These are phyloP conservation scores for Lichtheimia hyalospora DNA, from an alignment of 371 early-diverging fungal species.

Conservation along the genomic window DNA sequence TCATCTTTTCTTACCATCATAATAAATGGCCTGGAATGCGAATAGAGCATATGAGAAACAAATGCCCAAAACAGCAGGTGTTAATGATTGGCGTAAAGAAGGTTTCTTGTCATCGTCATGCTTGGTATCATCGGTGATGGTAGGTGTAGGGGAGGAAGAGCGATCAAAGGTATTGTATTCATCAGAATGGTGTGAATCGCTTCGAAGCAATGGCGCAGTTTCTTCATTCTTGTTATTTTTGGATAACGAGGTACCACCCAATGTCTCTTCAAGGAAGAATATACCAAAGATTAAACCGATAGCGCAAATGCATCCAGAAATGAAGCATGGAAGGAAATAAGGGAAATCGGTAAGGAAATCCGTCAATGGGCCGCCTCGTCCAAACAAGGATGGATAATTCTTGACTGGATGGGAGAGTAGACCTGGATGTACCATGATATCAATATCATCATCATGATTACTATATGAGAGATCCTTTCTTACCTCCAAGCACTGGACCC, in stretches of 20 bases:
- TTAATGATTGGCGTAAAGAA: conserved; percentile 34
- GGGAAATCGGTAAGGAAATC: conserved; percentile 70
- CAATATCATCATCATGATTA: too few relatives aligned
- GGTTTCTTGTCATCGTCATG: not conserved
- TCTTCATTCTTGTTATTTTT: not conserved
- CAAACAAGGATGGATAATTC: conserved; percentile 70
- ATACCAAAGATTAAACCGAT: conserved; percentile 68
- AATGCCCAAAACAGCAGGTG: conserved; percentile 37
- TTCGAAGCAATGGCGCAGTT: not conserved
- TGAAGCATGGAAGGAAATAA: conserved; percentile 85
- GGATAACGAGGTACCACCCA: not conserved
- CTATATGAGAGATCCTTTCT: not conserved
- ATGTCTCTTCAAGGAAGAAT: conserved; percentile 78
- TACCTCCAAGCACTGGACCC: conserved; percentile 78
- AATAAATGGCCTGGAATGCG: conserved; percentile 40
- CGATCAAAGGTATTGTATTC: conserved; percentile 10
- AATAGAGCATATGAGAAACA: conserved; percentile 36
- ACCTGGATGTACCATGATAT: conserved; percentile 19
- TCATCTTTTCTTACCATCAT: conserved; percentile 30
- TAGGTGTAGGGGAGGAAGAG: conserved; percentile 12
- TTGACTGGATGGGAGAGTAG: conserved; percentile 75
- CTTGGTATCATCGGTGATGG: not conserved
- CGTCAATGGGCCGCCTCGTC: conserved; percentile 39
- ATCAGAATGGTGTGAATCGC: not conserved
- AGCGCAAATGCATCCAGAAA: conserved; percentile 62